A percentile compares a stretch with the other conserved stretches of the same genome.
These are phyloP conservation scores for Globisporangium cystogenes DNA, from an alignment of 352 stramenopile species.

Conservation along the genomic window DNA sequence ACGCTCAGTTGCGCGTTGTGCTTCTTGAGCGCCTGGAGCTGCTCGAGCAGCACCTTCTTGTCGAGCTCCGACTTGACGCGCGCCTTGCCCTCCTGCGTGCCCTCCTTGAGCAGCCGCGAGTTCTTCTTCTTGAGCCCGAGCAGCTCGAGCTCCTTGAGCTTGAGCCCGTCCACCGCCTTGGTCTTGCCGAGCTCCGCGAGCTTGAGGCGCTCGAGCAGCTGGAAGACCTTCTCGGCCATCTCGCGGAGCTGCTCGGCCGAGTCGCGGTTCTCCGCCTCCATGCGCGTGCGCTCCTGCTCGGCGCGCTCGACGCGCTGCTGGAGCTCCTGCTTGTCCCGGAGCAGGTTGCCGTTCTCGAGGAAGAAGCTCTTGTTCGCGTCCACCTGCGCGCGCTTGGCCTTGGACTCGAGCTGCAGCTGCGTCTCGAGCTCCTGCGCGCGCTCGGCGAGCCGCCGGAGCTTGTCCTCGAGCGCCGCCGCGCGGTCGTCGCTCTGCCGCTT, in stretches of 20 bases:
- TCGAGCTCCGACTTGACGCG: slow-evolving; percentile 93
- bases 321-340: slow-evolving; percentile 72
- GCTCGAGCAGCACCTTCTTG: slow-evolving; percentile 92
- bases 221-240: slow-evolving; percentile 97
- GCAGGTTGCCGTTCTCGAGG: slow-evolving; percentile 73
- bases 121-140: slow-evolving; percentile 95
- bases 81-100: slow-evolving; percentile 89
- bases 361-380: slow-evolving; percentile 92
- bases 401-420: slow-evolving; percentile 92
- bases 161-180: slow-evolving; percentile 92
- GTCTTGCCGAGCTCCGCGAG: slow-evolving; percentile 94
- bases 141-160: slow-evolving; percentile 94
- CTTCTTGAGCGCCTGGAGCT: slow-evolving; percentile 94
- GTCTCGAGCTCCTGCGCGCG: slow-evolving; percentile 92
- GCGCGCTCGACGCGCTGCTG: slow-evolving; percentile 84
- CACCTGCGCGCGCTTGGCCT: slow-evolving; percentile 88
- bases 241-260: slow-evolving; percentile 93
- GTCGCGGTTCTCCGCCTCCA: slow-evolving; percentile 94
- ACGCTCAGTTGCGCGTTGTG: slow-evolving; percentile 92
- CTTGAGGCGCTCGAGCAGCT: slow-evolving; percentile 95
- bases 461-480: slow-evolving; percentile 87
- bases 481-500: slow-evolving; percentile 93
- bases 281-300: slow-evolving; percentile 91
- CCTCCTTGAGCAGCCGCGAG: slow-evolving; percentile 91
- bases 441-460: slow-evolving; percentile 83